Evolutionary conservation across 2,329 filamentous ascomycete genomes (phyloP).

Genomic region (Pestalotiopsis sp.): DNA sequence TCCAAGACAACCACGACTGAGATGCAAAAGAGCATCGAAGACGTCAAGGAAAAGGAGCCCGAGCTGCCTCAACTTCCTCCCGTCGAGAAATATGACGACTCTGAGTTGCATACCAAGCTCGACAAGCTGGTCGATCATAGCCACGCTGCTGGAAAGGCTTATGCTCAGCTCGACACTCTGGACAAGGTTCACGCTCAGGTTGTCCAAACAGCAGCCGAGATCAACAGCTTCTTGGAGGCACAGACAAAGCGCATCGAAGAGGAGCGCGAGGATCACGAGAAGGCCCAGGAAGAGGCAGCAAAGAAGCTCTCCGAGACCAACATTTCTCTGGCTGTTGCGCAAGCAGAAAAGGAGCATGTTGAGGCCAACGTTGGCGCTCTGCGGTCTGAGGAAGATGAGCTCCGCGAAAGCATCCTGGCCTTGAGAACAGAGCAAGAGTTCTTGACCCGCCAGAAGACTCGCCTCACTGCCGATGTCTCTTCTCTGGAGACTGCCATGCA

Average conservation of each 20-base stretch:
- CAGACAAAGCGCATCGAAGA: conserved; percentile 77
- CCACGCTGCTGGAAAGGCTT: conserved; percentile 67
- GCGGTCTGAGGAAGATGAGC: conserved; percentile 53
- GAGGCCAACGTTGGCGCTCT: conserved; percentile 56
- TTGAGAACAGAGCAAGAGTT: conserved; percentile 74
- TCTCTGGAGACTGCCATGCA: conserved; percentile 88
- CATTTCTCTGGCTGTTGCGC: conserved; percentile 75
- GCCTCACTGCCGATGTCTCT: conserved; percentile 82
- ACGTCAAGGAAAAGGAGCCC: conserved; percentile 43
- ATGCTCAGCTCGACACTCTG: conserved; percentile 77
- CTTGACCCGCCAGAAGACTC: conserved; percentile 75
- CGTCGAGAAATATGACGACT: conserved; percentile 68
- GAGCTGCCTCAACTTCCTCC: conserved; percentile 61
- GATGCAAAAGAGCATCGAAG: conserved; percentile 62
- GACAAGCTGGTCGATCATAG: conserved; percentile 65
- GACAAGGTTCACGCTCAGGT: conserved; percentile 91
- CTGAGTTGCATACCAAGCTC: conserved; percentile 50
- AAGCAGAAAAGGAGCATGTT: conserved; percentile 65
- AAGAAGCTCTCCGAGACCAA: conserved; percentile 77
- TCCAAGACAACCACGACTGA: conserved; percentile 67
- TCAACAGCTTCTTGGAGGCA: conserved; percentile 77
- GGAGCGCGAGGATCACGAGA: conserved; percentile 78
- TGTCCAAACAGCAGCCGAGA: conserved; percentile 78
- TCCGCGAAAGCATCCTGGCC: conserved; percentile 57
- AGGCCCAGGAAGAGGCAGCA: conserved; percentile 76